Conservation (phyloP, 106 monocot species). For the Narthecium ossifragum region DNA sequence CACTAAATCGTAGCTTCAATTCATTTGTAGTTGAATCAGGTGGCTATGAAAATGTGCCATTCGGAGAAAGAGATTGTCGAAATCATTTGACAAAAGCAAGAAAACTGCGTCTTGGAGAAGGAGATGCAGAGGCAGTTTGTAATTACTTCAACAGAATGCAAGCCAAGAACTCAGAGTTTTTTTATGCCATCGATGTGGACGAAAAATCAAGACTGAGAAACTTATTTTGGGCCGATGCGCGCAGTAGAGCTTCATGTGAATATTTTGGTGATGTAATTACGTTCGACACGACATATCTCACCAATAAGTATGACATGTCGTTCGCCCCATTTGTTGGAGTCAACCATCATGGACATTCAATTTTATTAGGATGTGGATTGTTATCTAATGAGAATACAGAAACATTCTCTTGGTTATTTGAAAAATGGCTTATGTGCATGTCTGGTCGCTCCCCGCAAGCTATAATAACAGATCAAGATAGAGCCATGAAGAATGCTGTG, state of each 20-base stretch:
- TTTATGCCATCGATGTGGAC: neutral
- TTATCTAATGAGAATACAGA: constrained; percentile 4
- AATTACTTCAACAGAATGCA: constrained; percentile 1
- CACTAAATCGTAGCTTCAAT: no score
- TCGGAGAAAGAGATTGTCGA: neutral
- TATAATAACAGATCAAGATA: neutral
- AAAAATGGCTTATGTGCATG: constrained; percentile 4
- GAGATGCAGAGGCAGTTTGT: neutral
- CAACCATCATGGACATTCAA: constrained; percentile 16
- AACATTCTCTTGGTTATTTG: constrained; percentile 15
- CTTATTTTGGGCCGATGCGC: constrained; percentile 17
- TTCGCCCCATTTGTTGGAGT: constrained; percentile 14
- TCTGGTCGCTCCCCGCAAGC: neutral
- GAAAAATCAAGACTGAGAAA: neutral
- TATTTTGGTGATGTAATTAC: constrained; percentile 14
- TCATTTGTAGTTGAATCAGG: no score
- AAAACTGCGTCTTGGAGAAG: neutral
- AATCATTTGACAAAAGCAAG: neutral
- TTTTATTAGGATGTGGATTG: constrained; percentile 10
- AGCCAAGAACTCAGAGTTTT: constrained; percentile 4
- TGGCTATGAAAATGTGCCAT: neutral
- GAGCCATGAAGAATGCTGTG: neutral
- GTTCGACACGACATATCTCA: constrained; percentile 10
- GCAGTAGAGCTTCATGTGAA: neutral
- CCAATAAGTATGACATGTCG: constrained; percentile 11